These are phyloP conservation scores for Elaeagnus macrophylla DNA, from an alignment of 306 rosid genomes.

Conservation along the genomic window DNA sequence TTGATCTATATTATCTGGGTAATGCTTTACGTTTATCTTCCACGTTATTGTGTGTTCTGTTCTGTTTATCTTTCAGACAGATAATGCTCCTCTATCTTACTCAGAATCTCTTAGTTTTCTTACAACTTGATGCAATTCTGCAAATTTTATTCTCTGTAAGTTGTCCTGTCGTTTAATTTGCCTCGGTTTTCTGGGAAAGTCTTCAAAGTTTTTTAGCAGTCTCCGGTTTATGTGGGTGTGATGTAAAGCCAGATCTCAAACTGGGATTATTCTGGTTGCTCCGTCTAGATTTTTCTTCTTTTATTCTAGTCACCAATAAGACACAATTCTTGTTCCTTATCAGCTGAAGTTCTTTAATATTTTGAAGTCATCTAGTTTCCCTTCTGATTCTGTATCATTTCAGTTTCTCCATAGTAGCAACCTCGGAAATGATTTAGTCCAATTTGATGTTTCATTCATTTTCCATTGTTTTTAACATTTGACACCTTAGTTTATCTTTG, in stretches of 20 bases:
- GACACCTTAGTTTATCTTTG: too few relatives aligned
- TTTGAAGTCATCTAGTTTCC: too few relatives aligned
- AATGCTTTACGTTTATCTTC: slow-evolving; percentile 19
- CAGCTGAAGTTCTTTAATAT: too few relatives aligned
- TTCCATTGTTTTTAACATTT: too few relatives aligned
- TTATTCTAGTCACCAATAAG: background rate
- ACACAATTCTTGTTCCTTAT: background rate
- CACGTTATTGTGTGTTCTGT: slow-evolving; percentile 14
- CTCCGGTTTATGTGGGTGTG: background rate
- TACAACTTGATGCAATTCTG: background rate
- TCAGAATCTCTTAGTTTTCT: background rate
- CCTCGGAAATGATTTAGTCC: too few relatives aligned
- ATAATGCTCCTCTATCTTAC: slow-evolving; percentile 6
- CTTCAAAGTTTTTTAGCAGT: background rate
- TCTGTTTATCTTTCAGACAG: slow-evolving; percentile 5
- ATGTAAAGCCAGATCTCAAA: slow-evolving; percentile 24
- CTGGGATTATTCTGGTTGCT: slow-evolving; percentile 11
- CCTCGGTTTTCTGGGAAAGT: slow-evolving; percentile 2
- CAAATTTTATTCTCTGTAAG: slow-evolving; percentile 7
- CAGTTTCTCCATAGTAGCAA: too few relatives aligned
- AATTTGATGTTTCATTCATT: too few relatives aligned
- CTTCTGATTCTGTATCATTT: too few relatives aligned
- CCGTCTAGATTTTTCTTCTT: background rate
- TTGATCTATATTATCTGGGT: slow-evolving; percentile 7
- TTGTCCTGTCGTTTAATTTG: slow-evolving; percentile 3